Evolutionary conservation across 306 rosid species (phyloP).

Genomic region (Lathyrus aphaca): DNA sequence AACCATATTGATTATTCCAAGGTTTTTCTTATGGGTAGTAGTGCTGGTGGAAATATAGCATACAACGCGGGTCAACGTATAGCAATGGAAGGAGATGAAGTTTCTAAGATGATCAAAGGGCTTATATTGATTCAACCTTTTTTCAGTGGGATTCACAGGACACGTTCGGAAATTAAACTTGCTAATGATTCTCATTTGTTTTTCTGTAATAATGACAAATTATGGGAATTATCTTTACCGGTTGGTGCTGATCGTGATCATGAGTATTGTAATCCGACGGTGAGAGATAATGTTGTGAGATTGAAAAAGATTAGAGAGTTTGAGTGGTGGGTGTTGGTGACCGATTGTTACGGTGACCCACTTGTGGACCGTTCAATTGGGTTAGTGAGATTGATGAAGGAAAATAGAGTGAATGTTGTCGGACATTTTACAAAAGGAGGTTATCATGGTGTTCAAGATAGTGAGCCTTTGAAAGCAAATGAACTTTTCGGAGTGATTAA

Average conservation of each 20-base stretch:
- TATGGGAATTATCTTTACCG: conserved; percentile 59
- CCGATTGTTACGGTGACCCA: conserved; percentile 57
- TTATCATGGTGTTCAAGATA: conserved; percentile 47
- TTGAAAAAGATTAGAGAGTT: conserved; percentile 30
- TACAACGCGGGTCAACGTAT: conserved; percentile 54
- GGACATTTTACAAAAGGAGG: conserved; percentile 47
- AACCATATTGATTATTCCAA: conserved; percentile 43
- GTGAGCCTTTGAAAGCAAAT: conserved; percentile 38
- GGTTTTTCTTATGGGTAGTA: conserved; percentile 51
- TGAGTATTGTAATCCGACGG: conserved; percentile 57
- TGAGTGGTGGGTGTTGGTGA: conserved; percentile 49
- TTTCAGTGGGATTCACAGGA: conserved; percentile 54
- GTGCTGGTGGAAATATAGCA: conserved; percentile 60
- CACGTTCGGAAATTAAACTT: conserved; percentile 45
- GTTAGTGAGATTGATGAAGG: conserved; percentile 40
- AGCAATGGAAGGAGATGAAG: background rate
- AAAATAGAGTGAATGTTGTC: conserved; percentile 43
- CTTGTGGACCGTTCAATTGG: conserved; percentile 54
- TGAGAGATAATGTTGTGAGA: background rate
- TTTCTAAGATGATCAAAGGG: conserved; percentile 50
- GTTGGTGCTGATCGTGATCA: conserved; percentile 55
- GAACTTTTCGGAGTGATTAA: conserved; percentile 21
- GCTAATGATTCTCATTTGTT: conserved; percentile 36
- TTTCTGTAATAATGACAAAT: conserved; percentile 16
- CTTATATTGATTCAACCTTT: conserved; percentile 56